phyloP scores from a whole-genome alignment of 2,329 filamentous ascomycete species.

The Ampelomyces quisqualis region DNA sequence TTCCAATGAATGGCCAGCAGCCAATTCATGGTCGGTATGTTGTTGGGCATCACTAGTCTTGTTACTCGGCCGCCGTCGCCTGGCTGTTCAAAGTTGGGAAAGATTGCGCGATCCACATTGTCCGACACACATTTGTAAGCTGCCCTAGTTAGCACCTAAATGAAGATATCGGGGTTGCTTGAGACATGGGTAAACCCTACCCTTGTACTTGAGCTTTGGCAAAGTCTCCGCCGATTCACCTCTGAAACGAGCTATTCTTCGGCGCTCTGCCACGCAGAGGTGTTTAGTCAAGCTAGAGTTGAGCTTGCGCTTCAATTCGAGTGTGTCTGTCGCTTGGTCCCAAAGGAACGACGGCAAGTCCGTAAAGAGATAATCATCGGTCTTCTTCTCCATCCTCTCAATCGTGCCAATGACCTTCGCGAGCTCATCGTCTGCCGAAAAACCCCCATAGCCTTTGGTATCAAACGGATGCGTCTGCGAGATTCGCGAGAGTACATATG shows the following conservation, averaged over 20 bases:
- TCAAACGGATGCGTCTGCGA: slow-evolving; percentile 40
- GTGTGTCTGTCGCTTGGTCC: slow-evolving; percentile 31
- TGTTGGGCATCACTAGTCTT: slow-evolving; percentile 17
- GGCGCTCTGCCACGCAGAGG: slow-evolving; percentile 33
- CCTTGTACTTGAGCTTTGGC: slow-evolving; percentile 16
- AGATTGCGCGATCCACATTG: slow-evolving; percentile 29
- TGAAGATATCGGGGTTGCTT: background rate
- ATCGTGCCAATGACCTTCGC: slow-evolving; percentile 30
- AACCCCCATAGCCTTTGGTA: slow-evolving; percentile 24
- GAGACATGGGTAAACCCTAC: slow-evolving; percentile 16
- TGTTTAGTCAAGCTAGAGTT: slow-evolving; percentile 35
- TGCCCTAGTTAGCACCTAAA: slow-evolving; percentile 13
- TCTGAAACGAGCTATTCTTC: slow-evolving; percentile 34
- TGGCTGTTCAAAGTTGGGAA: slow-evolving; percentile 26
- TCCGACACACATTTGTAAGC: slow-evolving; percentile 24
- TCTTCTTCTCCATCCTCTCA: slow-evolving; percentile 31
- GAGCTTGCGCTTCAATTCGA: slow-evolving; percentile 27
- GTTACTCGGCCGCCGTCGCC: slow-evolving; percentile 1
- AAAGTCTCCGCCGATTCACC: slow-evolving; percentile 25
- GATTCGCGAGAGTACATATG: slow-evolving; percentile 34
- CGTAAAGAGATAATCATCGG: slow-evolving; percentile 26
- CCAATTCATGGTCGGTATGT: slow-evolving; percentile 10
- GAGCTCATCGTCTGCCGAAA: slow-evolving; percentile 34
- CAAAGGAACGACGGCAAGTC: slow-evolving; percentile 32
- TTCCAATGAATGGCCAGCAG: slow-evolving; percentile 8